Percentiles rank a stretch among this genome's conserved stretches.
phyloP scores from a whole-genome alignment of 192 early-diverging fungal genomes.

The Physocladia obscura region DNA sequence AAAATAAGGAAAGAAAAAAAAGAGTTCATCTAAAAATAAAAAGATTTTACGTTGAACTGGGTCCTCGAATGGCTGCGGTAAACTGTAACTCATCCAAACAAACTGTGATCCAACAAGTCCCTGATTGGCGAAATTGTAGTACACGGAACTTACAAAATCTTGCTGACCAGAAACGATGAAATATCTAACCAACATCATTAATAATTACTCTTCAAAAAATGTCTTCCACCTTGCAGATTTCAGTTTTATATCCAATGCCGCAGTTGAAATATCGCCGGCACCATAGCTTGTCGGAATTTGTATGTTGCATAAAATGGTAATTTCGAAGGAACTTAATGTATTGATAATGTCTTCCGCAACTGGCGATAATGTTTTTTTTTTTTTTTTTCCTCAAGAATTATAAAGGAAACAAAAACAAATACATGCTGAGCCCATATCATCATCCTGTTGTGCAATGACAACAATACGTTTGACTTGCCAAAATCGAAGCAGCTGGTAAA shows the following conservation, averaged over 20 bases:
- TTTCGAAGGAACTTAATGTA: background rate
- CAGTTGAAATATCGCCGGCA: background rate
- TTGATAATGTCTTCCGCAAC: background rate
- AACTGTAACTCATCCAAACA: conserved; percentile 23
- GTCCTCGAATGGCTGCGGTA: conserved; percentile 8
- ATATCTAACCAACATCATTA: too few species aligned
- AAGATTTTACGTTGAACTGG: background rate
- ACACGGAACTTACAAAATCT: background rate
- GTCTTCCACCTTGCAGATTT: background rate
- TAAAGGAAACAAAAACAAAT: background rate
- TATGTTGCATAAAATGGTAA: background rate
- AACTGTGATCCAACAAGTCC: background rate
- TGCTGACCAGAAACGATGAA: conserved; percentile 10
- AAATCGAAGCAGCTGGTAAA: background rate
- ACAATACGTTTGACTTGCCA: conserved; percentile 8
- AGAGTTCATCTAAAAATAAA: too few species aligned
- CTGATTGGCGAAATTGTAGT: background rate
- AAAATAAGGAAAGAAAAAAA: too few species aligned
- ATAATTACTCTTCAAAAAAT: too few species aligned
- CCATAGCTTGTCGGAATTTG: background rate
- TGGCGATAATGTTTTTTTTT: too few species aligned
- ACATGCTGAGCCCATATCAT: conserved; percentile 12
- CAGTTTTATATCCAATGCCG: background rate
- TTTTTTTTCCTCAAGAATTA: too few species aligned
- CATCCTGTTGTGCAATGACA: conserved; percentile 2